phyloP scores from a whole-genome alignment of 192 early-diverging fungal genomes.

The Diversispora eburnea region DNA sequence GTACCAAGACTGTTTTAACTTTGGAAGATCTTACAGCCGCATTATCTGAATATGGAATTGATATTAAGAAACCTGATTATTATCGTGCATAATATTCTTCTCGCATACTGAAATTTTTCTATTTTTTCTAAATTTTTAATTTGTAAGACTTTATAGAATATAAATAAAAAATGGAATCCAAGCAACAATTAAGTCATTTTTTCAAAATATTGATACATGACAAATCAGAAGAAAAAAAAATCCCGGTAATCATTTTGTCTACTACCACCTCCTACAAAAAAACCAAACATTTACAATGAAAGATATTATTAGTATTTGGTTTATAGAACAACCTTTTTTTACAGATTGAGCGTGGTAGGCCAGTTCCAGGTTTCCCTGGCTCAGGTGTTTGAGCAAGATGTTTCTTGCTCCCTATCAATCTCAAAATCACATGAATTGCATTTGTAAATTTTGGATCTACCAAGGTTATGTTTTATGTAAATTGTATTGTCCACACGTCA shows the following conservation, averaged over 20 bases:
- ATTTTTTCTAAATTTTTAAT: too few species aligned
- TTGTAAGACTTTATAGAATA: too few species aligned
- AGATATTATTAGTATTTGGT: too few species aligned
- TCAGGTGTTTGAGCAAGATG: slow-evolving; percentile 1
- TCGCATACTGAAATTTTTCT: too few species aligned
- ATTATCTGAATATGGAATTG: slow-evolving; percentile 88
- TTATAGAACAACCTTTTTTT: too few species aligned
- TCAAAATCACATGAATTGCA: background rate
- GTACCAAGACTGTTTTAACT: slow-evolving; percentile 82
- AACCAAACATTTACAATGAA: too few species aligned
- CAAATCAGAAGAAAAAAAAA: too few species aligned
- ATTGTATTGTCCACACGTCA: background rate
- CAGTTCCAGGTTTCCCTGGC: background rate
- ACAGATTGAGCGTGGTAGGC: background rate
- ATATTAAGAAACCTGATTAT: slow-evolving; percentile 94
- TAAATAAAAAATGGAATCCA: too few species aligned
- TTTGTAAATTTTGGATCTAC: background rate
- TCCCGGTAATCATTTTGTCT: too few species aligned
- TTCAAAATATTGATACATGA: too few species aligned
- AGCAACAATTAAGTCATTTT: too few species aligned
- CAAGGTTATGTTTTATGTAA: background rate
- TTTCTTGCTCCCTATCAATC: background rate
- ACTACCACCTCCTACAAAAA: too few species aligned
- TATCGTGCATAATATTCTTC: slow-evolving; percentile 34
- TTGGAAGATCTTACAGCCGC: slow-evolving; percentile 93